These are phyloP conservation scores for Annulohypoxylon truncatum DNA, from an alignment of 2,329 filamentous ascomycete species.

Conservation along the genomic window DNA sequence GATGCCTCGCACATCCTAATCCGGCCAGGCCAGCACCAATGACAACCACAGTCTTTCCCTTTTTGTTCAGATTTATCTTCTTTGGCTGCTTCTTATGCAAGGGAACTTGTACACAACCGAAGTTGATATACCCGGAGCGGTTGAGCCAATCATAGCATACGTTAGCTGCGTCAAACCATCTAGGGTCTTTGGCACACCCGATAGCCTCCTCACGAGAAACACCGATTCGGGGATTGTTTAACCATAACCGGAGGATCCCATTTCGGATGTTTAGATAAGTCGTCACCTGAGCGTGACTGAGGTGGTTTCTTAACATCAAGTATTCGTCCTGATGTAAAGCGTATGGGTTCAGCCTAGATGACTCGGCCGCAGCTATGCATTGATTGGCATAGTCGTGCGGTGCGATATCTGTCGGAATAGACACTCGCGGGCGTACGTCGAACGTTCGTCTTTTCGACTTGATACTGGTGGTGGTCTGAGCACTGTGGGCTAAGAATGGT, in stretches of 20 bases:
- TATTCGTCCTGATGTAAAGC: constrained; percentile 88
- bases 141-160: constrained; percentile 94
- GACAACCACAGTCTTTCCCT: constrained; percentile 81
- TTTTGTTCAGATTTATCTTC: constrained; percentile 58
- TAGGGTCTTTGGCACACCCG: constrained; percentile 86
- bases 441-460: constrained; percentile 54
- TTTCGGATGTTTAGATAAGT: constrained; percentile 97
- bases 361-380: constrained; percentile 89
- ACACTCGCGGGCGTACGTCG: constrained; percentile 79
- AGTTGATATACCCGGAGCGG: constrained; percentile 94
- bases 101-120: constrained; percentile 85
- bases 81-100: constrained; percentile 55
- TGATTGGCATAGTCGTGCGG: constrained; percentile 87
- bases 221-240: constrained; percentile 83
- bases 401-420: constrained; percentile 81
- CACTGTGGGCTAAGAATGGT: constrained; percentile 14
- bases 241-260: constrained; percentile 90
- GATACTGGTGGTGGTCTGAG: constrained; percentile 33
- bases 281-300: constrained; percentile 90
- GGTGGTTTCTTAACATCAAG: constrained; percentile 78
- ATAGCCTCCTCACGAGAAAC: constrained; percentile 88
- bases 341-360: constrained; percentile 89
- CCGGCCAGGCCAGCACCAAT: constrained; percentile 96
- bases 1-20: constrained; percentile 88
- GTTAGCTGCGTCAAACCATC: constrained; percentile 90